Evolutionary conservation across 1,284 basidiomycete species (phyloP).

Genomic region (Termitomyces sp.): DNA sequence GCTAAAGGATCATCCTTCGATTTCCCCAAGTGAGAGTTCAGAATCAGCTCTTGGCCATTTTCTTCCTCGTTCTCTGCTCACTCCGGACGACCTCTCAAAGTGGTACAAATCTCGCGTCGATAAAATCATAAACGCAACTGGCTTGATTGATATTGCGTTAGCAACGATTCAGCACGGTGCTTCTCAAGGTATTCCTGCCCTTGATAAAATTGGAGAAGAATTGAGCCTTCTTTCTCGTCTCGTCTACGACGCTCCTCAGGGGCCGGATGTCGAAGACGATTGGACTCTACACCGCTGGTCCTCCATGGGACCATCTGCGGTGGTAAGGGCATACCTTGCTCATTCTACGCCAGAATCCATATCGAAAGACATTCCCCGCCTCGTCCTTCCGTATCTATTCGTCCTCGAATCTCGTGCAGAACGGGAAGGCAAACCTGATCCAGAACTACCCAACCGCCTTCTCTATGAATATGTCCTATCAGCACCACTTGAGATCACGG

Average conservation of each 20-base stretch:
- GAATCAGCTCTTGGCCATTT: slow-evolving; percentile 3
- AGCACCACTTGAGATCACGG: slow-evolving; percentile 60
- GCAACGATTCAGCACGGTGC: slow-evolving; percentile 81
- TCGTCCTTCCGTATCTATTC: slow-evolving; percentile 88
- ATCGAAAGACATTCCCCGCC: slow-evolving; percentile 64
- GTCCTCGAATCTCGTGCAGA: slow-evolving; percentile 85
- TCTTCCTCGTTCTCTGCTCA: slow-evolving; percentile 20
- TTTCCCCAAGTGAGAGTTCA: background rate
- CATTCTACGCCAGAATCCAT: slow-evolving; percentile 63
- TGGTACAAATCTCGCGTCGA: slow-evolving; percentile 77
- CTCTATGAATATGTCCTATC: slow-evolving; percentile 75
- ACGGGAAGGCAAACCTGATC: slow-evolving; percentile 67
- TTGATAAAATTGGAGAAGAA: slow-evolving; percentile 88
- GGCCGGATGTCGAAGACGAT: slow-evolving; percentile 36
- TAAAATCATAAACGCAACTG: slow-evolving; percentile 57
- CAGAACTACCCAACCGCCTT: slow-evolving; percentile 53
- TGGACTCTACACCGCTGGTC: slow-evolving; percentile 78
- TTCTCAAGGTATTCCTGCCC: slow-evolving; percentile 68
- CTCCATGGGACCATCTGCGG: slow-evolving; percentile 54
- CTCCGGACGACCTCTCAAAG: slow-evolving; percentile 42
- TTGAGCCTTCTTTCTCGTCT: slow-evolving; percentile 80
- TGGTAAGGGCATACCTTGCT: slow-evolving; percentile 72
- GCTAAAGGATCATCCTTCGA: slow-evolving; percentile 21
- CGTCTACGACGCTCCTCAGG: slow-evolving; percentile 71
- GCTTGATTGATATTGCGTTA: slow-evolving; percentile 77